phyloP scores from a whole-genome alignment of 2,329 filamentous ascomycete species.

The Malbranchea zuffiana region DNA sequence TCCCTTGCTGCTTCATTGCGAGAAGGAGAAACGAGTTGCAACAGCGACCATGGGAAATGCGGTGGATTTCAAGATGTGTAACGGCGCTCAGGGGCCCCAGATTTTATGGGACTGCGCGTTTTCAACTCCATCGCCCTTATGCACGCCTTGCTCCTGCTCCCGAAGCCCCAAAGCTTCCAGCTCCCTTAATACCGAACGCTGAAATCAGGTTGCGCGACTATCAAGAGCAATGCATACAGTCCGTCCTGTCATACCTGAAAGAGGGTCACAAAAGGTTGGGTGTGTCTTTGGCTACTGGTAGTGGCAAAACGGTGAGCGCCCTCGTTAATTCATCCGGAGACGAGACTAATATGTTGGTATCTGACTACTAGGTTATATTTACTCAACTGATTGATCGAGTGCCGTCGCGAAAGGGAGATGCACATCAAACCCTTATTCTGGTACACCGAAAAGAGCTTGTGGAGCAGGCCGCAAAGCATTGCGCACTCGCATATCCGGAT shows the following conservation, averaged over 20 bases:
- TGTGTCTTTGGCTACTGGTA: slow-evolving; percentile 75
- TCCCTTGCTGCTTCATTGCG: neutral
- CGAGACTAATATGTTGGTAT: slow-evolving; percentile 8
- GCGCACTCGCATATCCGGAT: slow-evolving; percentile 64
- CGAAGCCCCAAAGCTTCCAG: slow-evolving; percentile 5
- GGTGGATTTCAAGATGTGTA: slow-evolving; percentile 21
- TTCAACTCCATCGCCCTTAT: neutral
- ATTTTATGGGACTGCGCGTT: neutral
- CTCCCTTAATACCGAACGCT: slow-evolving; percentile 12
- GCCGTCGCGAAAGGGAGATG: slow-evolving; percentile 42
- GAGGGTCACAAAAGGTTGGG: slow-evolving; percentile 69
- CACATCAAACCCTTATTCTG: slow-evolving; percentile 74
- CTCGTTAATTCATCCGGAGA: neutral
- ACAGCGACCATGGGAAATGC: slow-evolving; percentile 18
- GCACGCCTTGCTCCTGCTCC: neutral
- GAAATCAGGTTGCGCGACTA: slow-evolving; percentile 63
- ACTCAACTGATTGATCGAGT: slow-evolving; percentile 84
- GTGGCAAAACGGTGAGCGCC: slow-evolving; percentile 66
- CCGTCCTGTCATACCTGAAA: slow-evolving; percentile 58
- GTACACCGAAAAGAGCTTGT: slow-evolving; percentile 89
- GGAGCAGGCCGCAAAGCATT: slow-evolving; percentile 84
- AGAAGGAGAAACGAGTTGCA: neutral
- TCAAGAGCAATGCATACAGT: slow-evolving; percentile 82
- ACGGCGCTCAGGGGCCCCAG: slow-evolving; percentile 8
- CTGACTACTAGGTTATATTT: slow-evolving; percentile 65